Percentiles rank a stretch among this genome's conserved stretches.
phyloP scores from a whole-genome alignment of 768 basidiomycete genomes.

The Glaciozyma martinii region DNA sequence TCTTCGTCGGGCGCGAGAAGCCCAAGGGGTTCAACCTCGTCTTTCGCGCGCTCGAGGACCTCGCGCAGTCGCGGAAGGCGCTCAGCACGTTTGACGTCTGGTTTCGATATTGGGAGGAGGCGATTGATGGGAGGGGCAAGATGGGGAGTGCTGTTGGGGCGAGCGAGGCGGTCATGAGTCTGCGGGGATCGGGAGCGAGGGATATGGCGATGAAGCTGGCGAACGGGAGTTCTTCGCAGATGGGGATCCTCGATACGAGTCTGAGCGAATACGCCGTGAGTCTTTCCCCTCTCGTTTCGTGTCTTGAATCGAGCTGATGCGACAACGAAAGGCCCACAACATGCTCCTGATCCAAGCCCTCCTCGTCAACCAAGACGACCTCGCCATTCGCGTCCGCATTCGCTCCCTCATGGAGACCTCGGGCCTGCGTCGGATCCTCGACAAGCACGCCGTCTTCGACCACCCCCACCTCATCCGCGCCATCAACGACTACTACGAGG shows the following conservation, averaged over 20 bases:
- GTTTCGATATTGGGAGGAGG: conserved; percentile 71
- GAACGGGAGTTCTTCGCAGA: conserved; percentile 22
- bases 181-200: conserved; percentile 23
- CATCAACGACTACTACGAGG: conserved; percentile 63
- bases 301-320: neutral
- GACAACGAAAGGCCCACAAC: conserved; percentile 43
- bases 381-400: conserved; percentile 75
- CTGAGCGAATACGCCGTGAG: conserved; percentile 80
- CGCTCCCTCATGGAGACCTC: conserved; percentile 82
- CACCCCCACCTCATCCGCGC: conserved; percentile 67
- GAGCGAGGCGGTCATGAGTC: conserved; percentile 74
- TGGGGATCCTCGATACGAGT: conserved; percentile 49
- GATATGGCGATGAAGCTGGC: conserved; percentile 18
- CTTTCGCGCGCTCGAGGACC: conserved; percentile 57
- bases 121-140: conserved; percentile 72
- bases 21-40: conserved; percentile 58
- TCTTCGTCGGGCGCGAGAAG: conserved; percentile 56
- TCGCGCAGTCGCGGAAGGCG: conserved; percentile 43
- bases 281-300: conserved; percentile 20
- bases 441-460: conserved; percentile 57
- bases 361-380: conserved; percentile 57
- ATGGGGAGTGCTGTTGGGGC: conserved; percentile 95
- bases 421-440: conserved; percentile 64
- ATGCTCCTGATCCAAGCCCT: conserved; percentile 64
- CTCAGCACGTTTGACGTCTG: conserved; percentile 61